phyloP scores from a whole-genome alignment of 805 yeast species.

The Zygotorulaspora chibaensis region DNA sequence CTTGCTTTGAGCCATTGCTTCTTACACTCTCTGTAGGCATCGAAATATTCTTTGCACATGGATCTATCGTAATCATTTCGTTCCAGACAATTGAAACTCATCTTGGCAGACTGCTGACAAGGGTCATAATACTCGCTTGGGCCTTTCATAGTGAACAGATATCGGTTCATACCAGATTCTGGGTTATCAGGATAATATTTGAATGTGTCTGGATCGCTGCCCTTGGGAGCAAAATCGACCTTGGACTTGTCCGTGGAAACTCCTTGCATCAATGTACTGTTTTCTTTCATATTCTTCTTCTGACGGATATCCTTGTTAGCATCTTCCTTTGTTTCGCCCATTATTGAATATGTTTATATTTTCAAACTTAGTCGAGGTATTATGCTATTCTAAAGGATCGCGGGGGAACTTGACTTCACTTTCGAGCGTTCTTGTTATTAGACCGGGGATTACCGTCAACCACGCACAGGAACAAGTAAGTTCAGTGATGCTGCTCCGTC shows the following conservation, averaged over 20 bases:
- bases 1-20: slow-evolving; percentile 58
- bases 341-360: not conserved
- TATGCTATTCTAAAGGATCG: not conserved
- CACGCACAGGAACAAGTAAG: too few species aligned
- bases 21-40: slow-evolving; percentile 89
- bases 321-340: not conserved
- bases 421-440: too few species aligned
- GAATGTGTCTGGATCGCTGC: slow-evolving; percentile 19
- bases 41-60: slow-evolving; percentile 75
- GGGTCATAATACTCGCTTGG: slow-evolving; percentile 89
- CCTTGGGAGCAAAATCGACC: slow-evolving; percentile 25
- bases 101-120: slow-evolving; percentile 81
- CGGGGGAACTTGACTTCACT: not conserved
- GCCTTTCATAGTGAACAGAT: slow-evolving; percentile 65
- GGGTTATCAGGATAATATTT: slow-evolving; percentile 77
- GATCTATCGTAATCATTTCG: slow-evolving; percentile 67
- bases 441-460: too few species aligned
- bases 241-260: slow-evolving; percentile 13
- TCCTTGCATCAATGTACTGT: not conserved
- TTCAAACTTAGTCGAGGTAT: not conserved
- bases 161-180: slow-evolving; percentile 61
- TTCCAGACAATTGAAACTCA: slow-evolving; percentile 82
- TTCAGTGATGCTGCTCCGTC: too few species aligned
- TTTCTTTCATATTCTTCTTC: not conserved
- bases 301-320: not conserved